Conservation (phyloP, 306 rosid genomes). For the Hylodesmum podocarpum region DNA sequence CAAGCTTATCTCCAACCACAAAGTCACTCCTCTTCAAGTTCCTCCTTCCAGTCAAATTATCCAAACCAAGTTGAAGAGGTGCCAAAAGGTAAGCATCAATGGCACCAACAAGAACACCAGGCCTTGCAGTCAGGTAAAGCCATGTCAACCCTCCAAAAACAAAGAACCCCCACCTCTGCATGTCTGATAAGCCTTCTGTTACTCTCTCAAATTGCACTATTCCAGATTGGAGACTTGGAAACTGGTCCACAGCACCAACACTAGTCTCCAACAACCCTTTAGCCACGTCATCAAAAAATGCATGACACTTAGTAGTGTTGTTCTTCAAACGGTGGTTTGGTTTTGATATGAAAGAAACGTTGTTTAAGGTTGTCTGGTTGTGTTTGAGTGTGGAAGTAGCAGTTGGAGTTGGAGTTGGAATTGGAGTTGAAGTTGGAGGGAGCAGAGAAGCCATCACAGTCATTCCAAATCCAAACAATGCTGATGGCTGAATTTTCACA, state of each 20-base stretch:
- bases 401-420: conserved; percentile 55
- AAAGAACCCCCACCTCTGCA: conserved; percentile 64
- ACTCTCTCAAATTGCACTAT: conserved; percentile 45
- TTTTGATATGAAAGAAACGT: conserved; percentile 34
- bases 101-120: conserved; percentile 91
- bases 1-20: conserved; percentile 70
- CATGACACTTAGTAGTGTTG: conserved; percentile 46
- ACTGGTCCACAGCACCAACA: conserved; percentile 40
- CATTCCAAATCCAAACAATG: neutral
- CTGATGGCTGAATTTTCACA: neutral
- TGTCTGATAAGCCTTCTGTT: conserved; percentile 54
- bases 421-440: conserved; percentile 48
- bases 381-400: conserved; percentile 36
- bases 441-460: conserved; percentile 65
- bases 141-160: conserved; percentile 64
- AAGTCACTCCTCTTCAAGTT: conserved; percentile 67
- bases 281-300: conserved; percentile 47
- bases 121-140: conserved; percentile 88
- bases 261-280: conserved; percentile 38
- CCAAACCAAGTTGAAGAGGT: conserved; percentile 77
- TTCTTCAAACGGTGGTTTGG: conserved; percentile 38
- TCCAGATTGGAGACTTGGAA: conserved; percentile 59
- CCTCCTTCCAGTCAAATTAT: conserved; percentile 69
- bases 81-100: conserved; percentile 89
- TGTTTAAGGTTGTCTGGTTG: conserved; percentile 20